Base-by-base conservation (phyloP, 441 rosid species). In the Eruca vesicaria region DNA sequence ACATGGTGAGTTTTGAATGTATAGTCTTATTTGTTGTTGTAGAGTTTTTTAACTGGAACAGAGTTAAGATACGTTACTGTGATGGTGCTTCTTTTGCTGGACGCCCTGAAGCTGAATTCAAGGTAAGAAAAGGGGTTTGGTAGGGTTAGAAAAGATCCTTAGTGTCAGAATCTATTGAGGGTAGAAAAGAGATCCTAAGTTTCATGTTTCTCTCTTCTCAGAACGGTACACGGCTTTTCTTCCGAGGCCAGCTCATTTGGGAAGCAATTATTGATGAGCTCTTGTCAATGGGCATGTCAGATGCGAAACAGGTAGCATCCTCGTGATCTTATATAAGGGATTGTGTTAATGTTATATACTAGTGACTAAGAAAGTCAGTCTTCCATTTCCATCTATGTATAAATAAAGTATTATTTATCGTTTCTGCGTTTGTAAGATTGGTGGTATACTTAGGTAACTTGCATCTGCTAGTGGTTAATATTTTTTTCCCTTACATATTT, bases 61-160 rank as follows among this genome's bases (percentile, higher is more conserved):
- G 73, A 77, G 96, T 91, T 50, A 84, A 79, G 79, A 68, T 95
- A 71, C 89, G 97, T 35, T 95, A 93, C 73, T 91, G 98, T 83
- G 98, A 95, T 78, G 99, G 99, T 72, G 97, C 93, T 29, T 95
- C 99, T 52, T 86, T 95, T 50, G 83, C 98, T 61, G 98, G 99
- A 43, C 92, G 68, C 70, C 93, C 95, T 21, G 94, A 86, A 72
- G 86, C 85, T 68, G 98, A 95, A 81, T 81, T 85, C 14, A 91
- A 86, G 96, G 99, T 86, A 64, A 63, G 67, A 20, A 60, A 41
- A 14, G 0, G 48, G 45, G 14, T 14, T 38, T 38, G 15, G 48
- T 41, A 14, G 48, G 48, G 16, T 41, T 2, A 4, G 16, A 41
- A 41, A 41, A 14, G 2, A 41, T 14, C 2, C 16, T 41, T 41